A percentile compares a stretch with the other conserved stretches of the same genome.
Conservation (phyloP, 164 flowering plant genomes). For the Platanus orientalis region DNA sequence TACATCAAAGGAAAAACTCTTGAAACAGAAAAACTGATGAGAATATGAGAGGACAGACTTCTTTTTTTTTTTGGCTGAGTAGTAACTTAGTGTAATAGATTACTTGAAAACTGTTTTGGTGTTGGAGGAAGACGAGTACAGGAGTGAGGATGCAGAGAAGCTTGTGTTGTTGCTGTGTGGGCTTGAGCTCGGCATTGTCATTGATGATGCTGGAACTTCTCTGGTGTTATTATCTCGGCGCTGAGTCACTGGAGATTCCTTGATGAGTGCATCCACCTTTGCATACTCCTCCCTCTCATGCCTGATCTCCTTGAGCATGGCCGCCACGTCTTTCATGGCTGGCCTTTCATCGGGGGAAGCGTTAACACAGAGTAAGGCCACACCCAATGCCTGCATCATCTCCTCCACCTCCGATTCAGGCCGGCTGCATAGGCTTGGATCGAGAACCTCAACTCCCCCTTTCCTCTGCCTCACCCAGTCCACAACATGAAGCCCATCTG, state of each 20-base stretch:
- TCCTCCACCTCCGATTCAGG: slow-evolving; percentile 69
- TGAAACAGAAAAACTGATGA: background rate
- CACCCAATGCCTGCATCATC: slow-evolving; percentile 87
- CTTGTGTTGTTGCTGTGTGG: slow-evolving; percentile 56
- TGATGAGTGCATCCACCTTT: slow-evolving; percentile 55
- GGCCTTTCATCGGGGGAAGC: slow-evolving; percentile 81
- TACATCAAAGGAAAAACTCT: background rate
- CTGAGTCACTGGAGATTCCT: slow-evolving; percentile 34
- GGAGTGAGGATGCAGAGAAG: slow-evolving; percentile 65
- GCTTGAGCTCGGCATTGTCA: slow-evolving; percentile 20
- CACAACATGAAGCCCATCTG: slow-evolving; percentile 77
- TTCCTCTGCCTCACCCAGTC: slow-evolving; percentile 81
- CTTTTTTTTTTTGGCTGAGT: background rate
- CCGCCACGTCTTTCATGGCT: slow-evolving; percentile 89
- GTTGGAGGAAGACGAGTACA: slow-evolving; percentile 58
- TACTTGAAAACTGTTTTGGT: slow-evolving; percentile 24
- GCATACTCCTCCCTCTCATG: slow-evolving; percentile 61
- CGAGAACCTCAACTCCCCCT: slow-evolving; percentile 56
- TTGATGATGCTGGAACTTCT: slow-evolving; percentile 28
- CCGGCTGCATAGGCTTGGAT: slow-evolving; percentile 37
- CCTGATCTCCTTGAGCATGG: slow-evolving; percentile 89
- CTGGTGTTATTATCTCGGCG: slow-evolving; percentile 17
- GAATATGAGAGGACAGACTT: background rate
- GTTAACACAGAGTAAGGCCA: slow-evolving; percentile 74
- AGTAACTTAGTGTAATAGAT: slow-evolving; percentile 6